Conservation (phyloP, 768 basidiomycete species). For the Dioszegia aurantiaca region DNA sequence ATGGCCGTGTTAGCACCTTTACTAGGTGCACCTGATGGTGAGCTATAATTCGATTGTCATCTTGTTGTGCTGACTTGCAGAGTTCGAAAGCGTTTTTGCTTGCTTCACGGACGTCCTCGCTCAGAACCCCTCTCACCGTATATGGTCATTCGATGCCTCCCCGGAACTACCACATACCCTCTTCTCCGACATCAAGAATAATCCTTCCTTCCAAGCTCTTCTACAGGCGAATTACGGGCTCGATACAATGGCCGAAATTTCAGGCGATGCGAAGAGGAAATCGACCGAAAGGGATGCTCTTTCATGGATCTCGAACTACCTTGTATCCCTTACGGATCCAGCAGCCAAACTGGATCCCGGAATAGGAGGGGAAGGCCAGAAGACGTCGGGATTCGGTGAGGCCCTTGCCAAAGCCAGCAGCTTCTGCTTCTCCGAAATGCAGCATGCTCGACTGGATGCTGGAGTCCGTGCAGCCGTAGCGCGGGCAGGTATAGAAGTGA, state of each 20-base stretch:
- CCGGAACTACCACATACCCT: slow-evolving; percentile 72
- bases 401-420: slow-evolving; percentile 70
- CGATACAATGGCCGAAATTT: background rate
- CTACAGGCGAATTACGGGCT: slow-evolving; percentile 26
- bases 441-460: slow-evolving; percentile 67
- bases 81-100: slow-evolving; percentile 52
- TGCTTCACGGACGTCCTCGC: slow-evolving; percentile 55
- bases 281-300: slow-evolving; percentile 41
- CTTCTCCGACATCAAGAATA: slow-evolving; percentile 80
- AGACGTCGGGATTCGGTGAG: slow-evolving; percentile 57
- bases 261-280: slow-evolving; percentile 21
- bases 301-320: slow-evolving; percentile 65
- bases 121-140: slow-evolving; percentile 59
- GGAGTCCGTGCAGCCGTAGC: slow-evolving; percentile 63
- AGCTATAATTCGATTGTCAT: slow-evolving; percentile 5
- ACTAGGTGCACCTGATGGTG: slow-evolving; percentile 24
- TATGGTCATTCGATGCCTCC: slow-evolving; percentile 68
- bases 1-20: slow-evolving; percentile 28
- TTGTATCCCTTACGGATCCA: slow-evolving; percentile 55
- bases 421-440: slow-evolving; percentile 75
- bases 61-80: slow-evolving; percentile 6
- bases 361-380: background rate
- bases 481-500: slow-evolving; percentile 63
- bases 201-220: slow-evolving; percentile 53
- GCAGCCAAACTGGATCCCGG: background rate